Base-by-base conservation (phyloP, 2,329 filamentous ascomycete genomes). In the Albifimbria verrucaria region DNA sequence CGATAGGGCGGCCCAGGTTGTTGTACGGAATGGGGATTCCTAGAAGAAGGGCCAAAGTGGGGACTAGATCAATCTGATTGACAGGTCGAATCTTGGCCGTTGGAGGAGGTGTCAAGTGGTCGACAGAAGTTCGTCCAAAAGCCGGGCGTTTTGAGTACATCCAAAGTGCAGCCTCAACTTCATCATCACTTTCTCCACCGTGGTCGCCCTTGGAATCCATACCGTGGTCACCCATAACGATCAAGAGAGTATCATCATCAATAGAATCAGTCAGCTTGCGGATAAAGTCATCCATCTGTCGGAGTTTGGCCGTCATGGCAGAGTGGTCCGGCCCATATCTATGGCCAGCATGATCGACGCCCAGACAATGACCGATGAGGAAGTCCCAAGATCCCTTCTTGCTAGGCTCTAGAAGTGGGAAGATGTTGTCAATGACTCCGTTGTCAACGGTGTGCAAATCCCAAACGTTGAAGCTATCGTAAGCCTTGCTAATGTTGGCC, bases 151-250 rank as follows among this genome's bases (percentile, higher is more conserved):
- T 96, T 1, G 94, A 96, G 69, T 97, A 99, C 92, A 99, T 96
- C 93, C 94, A 99, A 46, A 99, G 72, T 2, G 94, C 92, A 52
- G 94, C 92, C 70, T 99, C 86, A 7, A 99, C 84, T 69, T 99
- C 94, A 58, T 97, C 92, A 61, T 97, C 90, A 26, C 93, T 97
- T 75, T 99, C 94, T 51, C 94, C 94, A n/a, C 94, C 94, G 66
- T 99, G 94, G 60, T 99, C 94, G 18, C 94, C 94, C 74, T 99
- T 97, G 55, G 83, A 78, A 69, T 99, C 94, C 94, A 99, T 99
- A 11, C 94, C 94, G 66, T 99, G 94, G 68, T 99, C 94, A n/a
- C 94, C 94, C 91, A 99, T 96, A 15, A 99, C 89, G 20, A 99
- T 85, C 32, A 99, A 76, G 21, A 99, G 76, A 0, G 94, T 99